Conservation (phyloP, 192 early-diverging fungal species). For the Spinellus fusiger region DNA sequence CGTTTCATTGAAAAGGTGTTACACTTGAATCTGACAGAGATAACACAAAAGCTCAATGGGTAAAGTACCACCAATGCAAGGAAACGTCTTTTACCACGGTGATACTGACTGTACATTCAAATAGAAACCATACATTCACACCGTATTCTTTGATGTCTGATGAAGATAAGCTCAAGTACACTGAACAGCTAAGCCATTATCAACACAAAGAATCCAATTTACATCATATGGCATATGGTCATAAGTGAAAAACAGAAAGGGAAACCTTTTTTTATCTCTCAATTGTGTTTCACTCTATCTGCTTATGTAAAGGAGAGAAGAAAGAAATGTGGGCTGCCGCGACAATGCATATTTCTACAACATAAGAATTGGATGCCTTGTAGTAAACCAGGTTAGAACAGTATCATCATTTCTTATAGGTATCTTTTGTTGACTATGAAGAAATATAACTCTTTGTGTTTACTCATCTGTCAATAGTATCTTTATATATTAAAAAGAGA, state of each 20-base stretch:
- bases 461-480: no score
- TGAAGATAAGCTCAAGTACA: conserved; percentile 6
- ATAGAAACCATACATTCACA: conserved; percentile 10
- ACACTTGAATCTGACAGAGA: conserved; percentile 51
- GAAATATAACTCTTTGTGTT: no score
- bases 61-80: neutral
- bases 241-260: neutral
- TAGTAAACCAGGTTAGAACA: neutral
- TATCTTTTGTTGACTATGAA: no score
- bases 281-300: no score
- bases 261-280: neutral
- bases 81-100: neutral
- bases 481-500: no score
- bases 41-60: conserved; percentile 53
- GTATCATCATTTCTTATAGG: no score
- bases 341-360: neutral
- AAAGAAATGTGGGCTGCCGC: neutral
- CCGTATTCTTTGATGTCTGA: conserved; percentile 1
- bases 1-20: conserved; percentile 57
- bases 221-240: neutral
- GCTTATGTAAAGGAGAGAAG: no score
- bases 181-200: conserved; percentile 22
- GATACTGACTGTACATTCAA: neutral
- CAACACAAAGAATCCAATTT: conserved; percentile 6
- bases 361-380: neutral